Base-by-base conservation (phyloP, 768 basidiomycete genomes). In the Trametes meyenii region DNA sequence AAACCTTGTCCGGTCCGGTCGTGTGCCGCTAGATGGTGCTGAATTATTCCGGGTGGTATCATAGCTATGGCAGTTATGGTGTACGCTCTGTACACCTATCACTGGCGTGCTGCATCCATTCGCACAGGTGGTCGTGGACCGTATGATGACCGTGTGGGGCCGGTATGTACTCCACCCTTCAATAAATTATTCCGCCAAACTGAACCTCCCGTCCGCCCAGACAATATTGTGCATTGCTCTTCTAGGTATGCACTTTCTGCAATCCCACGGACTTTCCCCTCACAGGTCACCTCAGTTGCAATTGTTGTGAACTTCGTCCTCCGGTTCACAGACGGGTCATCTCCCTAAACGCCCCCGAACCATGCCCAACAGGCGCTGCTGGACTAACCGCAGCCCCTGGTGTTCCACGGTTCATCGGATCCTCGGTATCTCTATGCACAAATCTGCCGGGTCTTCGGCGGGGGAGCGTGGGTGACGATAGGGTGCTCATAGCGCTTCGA, bases 51-150 rank as follows among this genome's bases (percentile, higher is more conserved):
- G 50, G 59, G 49, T 56, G 52, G 29, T 49, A 50, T 29, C 55
- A 3, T 69, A 96, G 96, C 96, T 39, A 92, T 98, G 86, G 92
- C 86, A 21, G 94, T 98, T 61, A 98, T 99, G 97, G 72, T 92
- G 11, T 99, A 99, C 74, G 96, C 97, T 2, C 76, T 99, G 14
- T 89, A 90, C 67, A 94, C 94, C 43, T 99, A 95, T 73, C 96
- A 98, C 72, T 96, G 95, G 93, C 86, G 97, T 64, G 97, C 96
- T 7, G 85, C 86, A 26, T 91, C 94, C 24, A 99, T 99, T 71
- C 87, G 96, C 51, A 81, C 85, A 38, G 92, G 96, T 49, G 94
- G 95, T 11, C 84, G 92, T 59, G 96, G 94, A 8, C 96, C 96
- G 7, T 98, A 98, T 73, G 97, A 99, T 69, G 97, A 99, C 75